Base-by-base conservation (phyloP, 108 stramenopile genomes). In the Parietichytrium sp. region DNA sequence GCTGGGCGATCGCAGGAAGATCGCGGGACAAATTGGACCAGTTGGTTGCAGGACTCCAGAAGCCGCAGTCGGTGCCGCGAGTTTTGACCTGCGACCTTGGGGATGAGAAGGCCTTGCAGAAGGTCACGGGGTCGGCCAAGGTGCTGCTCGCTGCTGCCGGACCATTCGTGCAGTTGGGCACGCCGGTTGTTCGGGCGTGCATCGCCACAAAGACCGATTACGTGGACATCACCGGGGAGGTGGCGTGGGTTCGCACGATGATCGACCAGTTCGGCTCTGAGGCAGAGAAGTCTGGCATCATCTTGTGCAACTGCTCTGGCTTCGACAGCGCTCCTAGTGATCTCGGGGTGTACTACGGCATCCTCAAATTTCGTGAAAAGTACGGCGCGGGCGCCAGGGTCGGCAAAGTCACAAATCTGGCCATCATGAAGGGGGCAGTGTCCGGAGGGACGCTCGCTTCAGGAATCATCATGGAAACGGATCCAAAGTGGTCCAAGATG, bases 171-270 rank as follows among this genome's bases (percentile, higher is more conserved):
- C 61, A 72, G 61, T 45, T 72, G 61, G 61, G 61, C 61, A 72
- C 61, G 38, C 61, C 61, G n/a, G 45, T 72, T 27, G 23, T 72
- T n/a, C 38, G 45, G 42, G 61, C 61, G 0, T 72, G 61, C 61
- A 72, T 72, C 42, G 61, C 61, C n/a, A 42, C 36, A 42, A 16
- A 25, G 0, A 45, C 38, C 61, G 89, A 96, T 85, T 97, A 95
- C 87, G 87, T 86, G 6, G 98, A 98, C 86, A 92, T 97, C 61
- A 97, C 96, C 3, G 96, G 96, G 4, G 96, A 98, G 87, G 87
- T 91, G 18, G 48, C 80, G 10, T 98, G 95, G 95, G 93, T 89
- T 47, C 83, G 84, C 36, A 82, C 84, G 23, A 93, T 94, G 94
- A 85, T 92, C 49, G 80, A 83, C 61, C 52, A 61, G 29, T 90